Conservation (phyloP, 352 stramenopile genomes). For the Phytophthora pistaciae region DNA sequence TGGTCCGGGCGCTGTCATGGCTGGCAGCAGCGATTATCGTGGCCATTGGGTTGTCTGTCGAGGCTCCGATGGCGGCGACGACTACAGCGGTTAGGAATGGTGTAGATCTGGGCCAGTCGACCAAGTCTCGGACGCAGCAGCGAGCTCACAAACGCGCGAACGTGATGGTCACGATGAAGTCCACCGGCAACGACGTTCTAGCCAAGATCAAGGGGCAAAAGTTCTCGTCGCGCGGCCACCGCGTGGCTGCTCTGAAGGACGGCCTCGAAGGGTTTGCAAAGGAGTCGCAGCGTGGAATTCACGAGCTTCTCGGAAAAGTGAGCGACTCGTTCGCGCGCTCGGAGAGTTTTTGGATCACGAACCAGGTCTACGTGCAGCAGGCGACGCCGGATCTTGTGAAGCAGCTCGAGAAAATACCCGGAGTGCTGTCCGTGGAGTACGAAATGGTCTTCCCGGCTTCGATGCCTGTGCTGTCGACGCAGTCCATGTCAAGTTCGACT, state of each 20-base stretch:
- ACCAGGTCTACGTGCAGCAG: constrained; percentile 62
- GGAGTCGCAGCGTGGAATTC: constrained; percentile 44
- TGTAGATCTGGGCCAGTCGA: constrained; percentile 6
- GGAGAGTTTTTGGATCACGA: constrained; percentile 72
- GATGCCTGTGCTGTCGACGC: constrained; percentile 40
- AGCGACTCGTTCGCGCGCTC: constrained; percentile 31
- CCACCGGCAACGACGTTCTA: constrained; percentile 36
- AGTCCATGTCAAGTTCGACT: constrained; percentile 38
- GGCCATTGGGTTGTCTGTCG: constrained; percentile 8
- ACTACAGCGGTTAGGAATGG: constrained; percentile 13
- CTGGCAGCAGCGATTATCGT: constrained; percentile 9
- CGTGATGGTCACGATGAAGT: constrained; percentile 65
- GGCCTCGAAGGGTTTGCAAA: constrained; percentile 45
- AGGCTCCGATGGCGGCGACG: constrained; percentile 6
- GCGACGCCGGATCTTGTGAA: constrained; percentile 56
- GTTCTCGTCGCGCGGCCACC: constrained; percentile 43
- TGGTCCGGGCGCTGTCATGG: constrained; percentile 26
- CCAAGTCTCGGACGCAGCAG: constrained; percentile 31
- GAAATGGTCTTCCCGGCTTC: constrained; percentile 55
- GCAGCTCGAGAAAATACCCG: constrained; percentile 46
- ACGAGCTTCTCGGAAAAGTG: constrained; percentile 33
- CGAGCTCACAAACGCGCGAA: constrained; percentile 43
- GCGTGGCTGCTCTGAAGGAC: constrained; percentile 41
- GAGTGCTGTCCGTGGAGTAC: constrained; percentile 46
- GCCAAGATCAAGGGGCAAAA: constrained; percentile 40